phyloP scores from a whole-genome alignment of 2,329 filamentous ascomycete species.

The Colletotrichum lupini region DNA sequence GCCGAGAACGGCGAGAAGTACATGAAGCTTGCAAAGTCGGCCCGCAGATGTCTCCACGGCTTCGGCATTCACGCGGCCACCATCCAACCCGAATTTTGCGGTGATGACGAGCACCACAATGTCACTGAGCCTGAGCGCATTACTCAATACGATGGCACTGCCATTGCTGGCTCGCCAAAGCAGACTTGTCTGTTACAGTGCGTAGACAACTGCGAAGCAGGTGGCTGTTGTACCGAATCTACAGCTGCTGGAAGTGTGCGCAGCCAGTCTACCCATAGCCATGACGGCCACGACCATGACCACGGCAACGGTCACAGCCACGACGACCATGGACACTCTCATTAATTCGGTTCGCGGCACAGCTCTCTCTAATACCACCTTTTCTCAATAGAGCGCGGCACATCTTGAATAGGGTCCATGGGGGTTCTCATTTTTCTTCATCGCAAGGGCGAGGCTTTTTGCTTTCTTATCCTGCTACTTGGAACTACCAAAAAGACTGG shows the following conservation, averaged over 20 bases:
- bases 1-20: slow-evolving; percentile 83
- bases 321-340: slow-evolving; percentile 19
- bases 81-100: slow-evolving; percentile 91
- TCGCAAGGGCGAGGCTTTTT: slow-evolving; percentile 8
- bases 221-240: slow-evolving; percentile 55
- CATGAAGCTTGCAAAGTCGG: slow-evolving; percentile 87
- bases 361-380: not conserved
- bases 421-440: not conserved
- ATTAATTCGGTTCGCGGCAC: slow-evolving; percentile 1
- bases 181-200: slow-evolving; percentile 63
- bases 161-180: slow-evolving; percentile 39
- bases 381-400: slow-evolving; percentile 1
- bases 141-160: slow-evolving; percentile 46
- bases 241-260: slow-evolving; percentile 45
- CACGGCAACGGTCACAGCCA: slow-evolving; percentile 1
- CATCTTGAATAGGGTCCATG: not conserved
- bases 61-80: slow-evolving; percentile 98
- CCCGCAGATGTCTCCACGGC: slow-evolving; percentile 89
- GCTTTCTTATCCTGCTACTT: not conserved
- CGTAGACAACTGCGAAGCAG: slow-evolving; percentile 58
- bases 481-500: slow-evolving; percentile 16
- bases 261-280: slow-evolving; percentile 44
- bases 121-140: slow-evolving; percentile 44
- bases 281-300: slow-evolving; percentile 40
- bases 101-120: slow-evolving; percentile 57